Evolutionary conservation across 768 basidiomycete species (phyloP).

Genomic region (Infundibulicybe gibba): DNA sequence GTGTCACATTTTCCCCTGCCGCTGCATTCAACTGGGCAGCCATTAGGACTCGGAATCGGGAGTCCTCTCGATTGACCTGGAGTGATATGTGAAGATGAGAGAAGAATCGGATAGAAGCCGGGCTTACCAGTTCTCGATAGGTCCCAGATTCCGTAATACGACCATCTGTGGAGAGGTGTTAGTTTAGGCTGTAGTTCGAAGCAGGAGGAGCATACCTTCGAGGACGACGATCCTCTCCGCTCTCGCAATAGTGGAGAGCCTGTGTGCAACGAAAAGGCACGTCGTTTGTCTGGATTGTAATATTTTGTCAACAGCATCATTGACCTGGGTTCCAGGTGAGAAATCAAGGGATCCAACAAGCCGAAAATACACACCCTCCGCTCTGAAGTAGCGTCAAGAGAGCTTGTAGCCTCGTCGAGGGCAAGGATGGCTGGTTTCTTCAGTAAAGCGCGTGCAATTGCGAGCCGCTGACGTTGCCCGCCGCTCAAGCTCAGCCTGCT

Average conservation of each 20-base stretch:
- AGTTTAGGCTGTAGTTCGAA: neutral
- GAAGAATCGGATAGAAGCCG: neutral
- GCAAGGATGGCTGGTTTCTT: slow-evolving; percentile 87
- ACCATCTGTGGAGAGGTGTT: slow-evolving; percentile 46
- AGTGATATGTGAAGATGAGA: slow-evolving; percentile 1
- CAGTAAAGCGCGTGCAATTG: slow-evolving; percentile 83
- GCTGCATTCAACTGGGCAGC: slow-evolving; percentile 76
- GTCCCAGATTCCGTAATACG: slow-evolving; percentile 79
- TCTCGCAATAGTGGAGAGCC: slow-evolving; percentile 85
- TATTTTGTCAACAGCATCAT: slow-evolving; percentile 89
- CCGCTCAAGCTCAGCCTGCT: slow-evolving; percentile 70
- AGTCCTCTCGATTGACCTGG: slow-evolving; percentile 64
- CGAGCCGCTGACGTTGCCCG: slow-evolving; percentile 78
- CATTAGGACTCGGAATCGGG: slow-evolving; percentile 85
- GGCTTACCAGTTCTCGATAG: slow-evolving; percentile 69
- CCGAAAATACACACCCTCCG: slow-evolving; percentile 48
- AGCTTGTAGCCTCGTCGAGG: slow-evolving; percentile 87
- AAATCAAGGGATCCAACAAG: neutral
- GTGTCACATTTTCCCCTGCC: slow-evolving; percentile 18
- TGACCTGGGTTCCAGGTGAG: slow-evolving; percentile 45
- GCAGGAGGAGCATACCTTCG: slow-evolving; percentile 50
- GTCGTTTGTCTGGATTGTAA: slow-evolving; percentile 77
- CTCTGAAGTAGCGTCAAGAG: slow-evolving; percentile 87
- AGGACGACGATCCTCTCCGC: slow-evolving; percentile 89
- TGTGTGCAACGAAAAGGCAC: slow-evolving; percentile 86